Percentiles rank a stretch among this genome's conserved stretches.
Conservation (phyloP, 1,284 basidiomycete species). For the Trichosporon asahii region DNA sequence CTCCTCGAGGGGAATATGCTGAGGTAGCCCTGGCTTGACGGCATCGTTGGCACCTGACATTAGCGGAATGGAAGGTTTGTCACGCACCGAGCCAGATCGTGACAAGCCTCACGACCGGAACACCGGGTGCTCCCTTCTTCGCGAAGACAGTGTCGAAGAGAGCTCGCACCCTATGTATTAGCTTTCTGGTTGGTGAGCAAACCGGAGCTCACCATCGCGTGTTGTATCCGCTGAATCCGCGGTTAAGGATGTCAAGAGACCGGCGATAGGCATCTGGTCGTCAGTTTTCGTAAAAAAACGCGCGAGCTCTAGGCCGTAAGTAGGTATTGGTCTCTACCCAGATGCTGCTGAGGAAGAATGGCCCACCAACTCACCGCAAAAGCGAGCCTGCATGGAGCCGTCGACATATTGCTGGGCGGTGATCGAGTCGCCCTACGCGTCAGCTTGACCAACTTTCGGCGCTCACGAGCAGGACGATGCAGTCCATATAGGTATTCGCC, state of each 20-base stretch:
- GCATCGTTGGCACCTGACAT: slow-evolving; percentile 30
- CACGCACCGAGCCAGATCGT: slow-evolving; percentile 44
- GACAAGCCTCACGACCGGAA: slow-evolving; percentile 32
- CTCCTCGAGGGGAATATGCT: slow-evolving; percentile 26
- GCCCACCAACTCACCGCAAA: slow-evolving; percentile 20
- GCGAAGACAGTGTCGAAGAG: slow-evolving; percentile 37
- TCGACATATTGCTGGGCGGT: slow-evolving; percentile 29
- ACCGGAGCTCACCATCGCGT: slow-evolving; percentile 27
- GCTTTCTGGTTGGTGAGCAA: too few relatives aligned
- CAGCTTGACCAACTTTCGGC: neutral
- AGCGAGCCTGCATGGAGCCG: slow-evolving; percentile 21
- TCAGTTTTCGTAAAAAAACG: too few relatives aligned
- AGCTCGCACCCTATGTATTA: slow-evolving; percentile 12
- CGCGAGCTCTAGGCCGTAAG: too few relatives aligned
- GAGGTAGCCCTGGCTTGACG: slow-evolving; percentile 11
- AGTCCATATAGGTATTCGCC: slow-evolving; percentile 33
- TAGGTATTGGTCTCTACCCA: too few relatives aligned
- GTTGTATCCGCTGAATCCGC: slow-evolving; percentile 43
- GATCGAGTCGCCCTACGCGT: slow-evolving; percentile 30
- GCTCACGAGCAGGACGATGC: slow-evolving; percentile 32
- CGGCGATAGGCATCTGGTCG: slow-evolving; percentile 35
- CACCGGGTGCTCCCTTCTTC: slow-evolving; percentile 27
- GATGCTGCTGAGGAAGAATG: too few relatives aligned
- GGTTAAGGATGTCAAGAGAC: slow-evolving; percentile 39
- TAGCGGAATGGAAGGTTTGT: neutral